Conservation (phyloP, 345 rosid species). For the Tarenaya hassleriana region DNA sequence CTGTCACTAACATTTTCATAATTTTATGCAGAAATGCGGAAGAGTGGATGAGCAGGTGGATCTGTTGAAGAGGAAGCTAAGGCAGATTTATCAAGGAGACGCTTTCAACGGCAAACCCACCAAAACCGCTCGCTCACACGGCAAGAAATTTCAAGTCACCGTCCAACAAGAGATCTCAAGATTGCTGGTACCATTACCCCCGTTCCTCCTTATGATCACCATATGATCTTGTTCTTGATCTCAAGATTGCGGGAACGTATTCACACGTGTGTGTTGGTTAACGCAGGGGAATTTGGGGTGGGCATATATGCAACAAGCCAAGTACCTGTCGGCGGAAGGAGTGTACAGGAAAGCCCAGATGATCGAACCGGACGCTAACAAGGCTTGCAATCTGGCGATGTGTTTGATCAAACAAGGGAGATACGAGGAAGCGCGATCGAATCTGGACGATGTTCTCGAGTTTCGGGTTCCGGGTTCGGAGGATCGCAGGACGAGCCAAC, state of each 20-base stretch:
- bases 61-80: conserved; percentile 66
- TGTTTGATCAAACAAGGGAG: conserved; percentile 68
- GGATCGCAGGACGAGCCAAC: conserved; percentile 42
- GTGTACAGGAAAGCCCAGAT: conserved; percentile 80
- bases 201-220: too few species aligned
- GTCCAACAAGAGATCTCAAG: conserved; percentile 83
- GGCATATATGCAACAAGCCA: conserved; percentile 93
- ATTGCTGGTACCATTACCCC: conserved; percentile 86
- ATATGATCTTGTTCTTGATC: too few species aligned
- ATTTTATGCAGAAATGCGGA: conserved; percentile 60
- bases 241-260: too few species aligned
- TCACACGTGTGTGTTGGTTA: too few species aligned
- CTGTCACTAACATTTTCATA: conserved; percentile 4
- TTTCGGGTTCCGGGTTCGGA: conserved; percentile 49
- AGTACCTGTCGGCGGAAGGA: conserved; percentile 74
- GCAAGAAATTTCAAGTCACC: conserved; percentile 90
- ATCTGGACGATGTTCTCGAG: conserved; percentile 38
- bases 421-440: conserved; percentile 40
- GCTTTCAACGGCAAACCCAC: conserved; percentile 82
- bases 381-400: conserved; percentile 70
- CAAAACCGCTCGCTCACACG: conserved; percentile 91
- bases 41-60: conserved; percentile 75
- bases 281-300: conserved; percentile 87
- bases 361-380: conserved; percentile 82
- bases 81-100: conserved; percentile 76